Evolutionary conservation across 352 stramenopile genomes (phyloP), one percentile per base, ranked within the genome.

Genomic region (Aphanomyces euteiches): DNA sequence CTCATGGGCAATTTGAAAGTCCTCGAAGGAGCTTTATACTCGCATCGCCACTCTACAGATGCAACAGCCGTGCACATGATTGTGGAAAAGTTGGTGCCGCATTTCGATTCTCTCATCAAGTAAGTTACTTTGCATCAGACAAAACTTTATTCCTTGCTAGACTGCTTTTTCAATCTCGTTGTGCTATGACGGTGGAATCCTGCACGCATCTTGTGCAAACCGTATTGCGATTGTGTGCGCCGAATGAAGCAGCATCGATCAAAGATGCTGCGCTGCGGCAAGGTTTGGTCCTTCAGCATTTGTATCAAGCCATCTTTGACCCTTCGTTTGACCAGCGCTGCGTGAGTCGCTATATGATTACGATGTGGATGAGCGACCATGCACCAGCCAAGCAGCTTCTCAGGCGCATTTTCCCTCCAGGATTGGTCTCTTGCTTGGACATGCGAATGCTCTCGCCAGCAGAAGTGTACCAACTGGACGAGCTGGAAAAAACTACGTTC

Each of bases 261-360:
- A 87, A 96, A 64, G 83, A 98, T 68, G 88, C 90, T 17, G 93
- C 95, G 19, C 79, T 99, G n/a, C 89, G 80, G 10, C 93, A 97
- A 75, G 91, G 90, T 4, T 93, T 98, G 21, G 80, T 98, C 15
- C 75, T 99, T 45, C 85, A 92, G 6, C 92, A 98, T 67, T 92
- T 98, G 21, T 95, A 95, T 41, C 90, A 97, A 65, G 88, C 89
- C 0, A 77, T 98, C 28, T 98, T 98, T 69, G 92, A 96, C 60
- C 76, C 90, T 10, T 90, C 86, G n/a, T 95, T 90, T 63, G 91
- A 97, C 57, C 90, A 98, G 73, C 81, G 95, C 12, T 97, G 91
- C 57, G 86, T 98, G 7, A 97, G 84, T 69, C 87, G 95, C 41
- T 98, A 98, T 77, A 73, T 98, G n/a, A 95, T 98, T 17, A 96